Evolutionary conservation across 2,329 filamentous ascomycete genomes (phyloP).

Genomic region (Talaromyces sp.): DNA sequence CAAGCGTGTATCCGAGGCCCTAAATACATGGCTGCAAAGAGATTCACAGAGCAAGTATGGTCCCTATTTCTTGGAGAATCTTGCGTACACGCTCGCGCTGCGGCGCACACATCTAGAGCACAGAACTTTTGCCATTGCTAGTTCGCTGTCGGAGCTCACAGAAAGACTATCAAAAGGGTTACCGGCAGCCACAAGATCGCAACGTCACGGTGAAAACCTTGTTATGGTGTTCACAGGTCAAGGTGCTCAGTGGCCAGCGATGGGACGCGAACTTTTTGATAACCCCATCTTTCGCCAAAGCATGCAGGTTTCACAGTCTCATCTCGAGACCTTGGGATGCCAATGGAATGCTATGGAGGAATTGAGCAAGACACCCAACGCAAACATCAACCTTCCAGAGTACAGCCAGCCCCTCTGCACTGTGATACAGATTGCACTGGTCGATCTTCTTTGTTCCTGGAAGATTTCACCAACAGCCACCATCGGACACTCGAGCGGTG

Average conservation of each 20-base stretch:
- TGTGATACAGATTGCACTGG: slow-evolving; percentile 16
- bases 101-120: no score
- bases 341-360: slow-evolving; percentile 5
- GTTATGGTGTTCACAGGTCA: slow-evolving; percentile 30
- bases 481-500: slow-evolving; percentile 43
- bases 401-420: slow-evolving; percentile 18
- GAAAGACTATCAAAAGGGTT: background rate
- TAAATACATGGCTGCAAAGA: background rate
- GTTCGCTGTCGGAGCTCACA: background rate
- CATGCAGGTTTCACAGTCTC: background rate
- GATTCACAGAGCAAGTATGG: background rate
- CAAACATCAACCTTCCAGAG: slow-evolving; percentile 17
- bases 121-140: no score
- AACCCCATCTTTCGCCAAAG: background rate
- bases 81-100: no score
- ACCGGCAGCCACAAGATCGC: background rate
- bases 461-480: slow-evolving; percentile 28
- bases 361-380: background rate
- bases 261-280: slow-evolving; percentile 20
- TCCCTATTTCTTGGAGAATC: no score
- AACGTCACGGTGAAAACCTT: background rate
- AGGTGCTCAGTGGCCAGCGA: slow-evolving; percentile 30
- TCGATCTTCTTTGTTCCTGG: slow-evolving; percentile 16
- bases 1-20: background rate
- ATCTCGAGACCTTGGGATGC: background rate